These are phyloP conservation scores for Sporisorium reilianum DNA, from an alignment of 1,284 basidiomycete genomes.

Conservation along the genomic window DNA sequence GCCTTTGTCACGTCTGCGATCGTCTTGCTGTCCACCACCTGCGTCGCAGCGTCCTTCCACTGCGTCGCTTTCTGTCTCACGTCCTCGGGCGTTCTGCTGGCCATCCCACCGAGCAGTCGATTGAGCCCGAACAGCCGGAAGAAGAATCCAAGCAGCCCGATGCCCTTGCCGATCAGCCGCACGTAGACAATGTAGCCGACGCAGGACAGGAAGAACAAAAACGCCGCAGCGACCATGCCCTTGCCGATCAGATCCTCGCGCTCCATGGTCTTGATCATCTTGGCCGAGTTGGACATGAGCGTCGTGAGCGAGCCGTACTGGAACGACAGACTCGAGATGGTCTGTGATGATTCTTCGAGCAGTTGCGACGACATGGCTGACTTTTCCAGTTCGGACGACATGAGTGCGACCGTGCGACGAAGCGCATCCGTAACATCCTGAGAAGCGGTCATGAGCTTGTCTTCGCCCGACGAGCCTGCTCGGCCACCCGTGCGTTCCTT, in stretches of 20 bases:
- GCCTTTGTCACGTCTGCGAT: slow-evolving; percentile 10
- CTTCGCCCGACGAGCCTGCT: slow-evolving; percentile 45
- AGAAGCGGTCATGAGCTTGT: slow-evolving; percentile 62
- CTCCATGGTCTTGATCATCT: slow-evolving; percentile 67
- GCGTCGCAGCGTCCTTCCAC: slow-evolving; percentile 15
- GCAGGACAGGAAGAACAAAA: slow-evolving; percentile 62
- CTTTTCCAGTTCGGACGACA: slow-evolving; percentile 66
- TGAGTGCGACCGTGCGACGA: slow-evolving; percentile 61
- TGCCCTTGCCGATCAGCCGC: slow-evolving; percentile 58
- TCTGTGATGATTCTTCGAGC: slow-evolving; percentile 64
- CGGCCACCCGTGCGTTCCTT: slow-evolving; percentile 46
- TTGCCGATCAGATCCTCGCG: slow-evolving; percentile 62
- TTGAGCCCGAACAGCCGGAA: slow-evolving; percentile 44
- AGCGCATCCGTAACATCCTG: slow-evolving; percentile 64
- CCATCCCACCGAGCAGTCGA: slow-evolving; percentile 32
- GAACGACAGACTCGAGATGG: slow-evolving; percentile 53
- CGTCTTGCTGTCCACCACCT: slow-evolving; percentile 6
- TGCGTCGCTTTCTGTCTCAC: slow-evolving; percentile 37
- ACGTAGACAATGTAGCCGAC: slow-evolving; percentile 66
- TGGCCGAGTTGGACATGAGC: slow-evolving; percentile 59
- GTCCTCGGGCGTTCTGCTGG: slow-evolving; percentile 17
- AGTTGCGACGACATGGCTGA: slow-evolving; percentile 65
- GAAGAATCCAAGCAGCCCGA: slow-evolving; percentile 54
- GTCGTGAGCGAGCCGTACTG: slow-evolving; percentile 62
- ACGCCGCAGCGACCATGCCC: slow-evolving; percentile 50